Evolutionary conservation across 208 protist species (phyloP).

Genomic region (Herpetomonas samuelpessoai): DNA sequence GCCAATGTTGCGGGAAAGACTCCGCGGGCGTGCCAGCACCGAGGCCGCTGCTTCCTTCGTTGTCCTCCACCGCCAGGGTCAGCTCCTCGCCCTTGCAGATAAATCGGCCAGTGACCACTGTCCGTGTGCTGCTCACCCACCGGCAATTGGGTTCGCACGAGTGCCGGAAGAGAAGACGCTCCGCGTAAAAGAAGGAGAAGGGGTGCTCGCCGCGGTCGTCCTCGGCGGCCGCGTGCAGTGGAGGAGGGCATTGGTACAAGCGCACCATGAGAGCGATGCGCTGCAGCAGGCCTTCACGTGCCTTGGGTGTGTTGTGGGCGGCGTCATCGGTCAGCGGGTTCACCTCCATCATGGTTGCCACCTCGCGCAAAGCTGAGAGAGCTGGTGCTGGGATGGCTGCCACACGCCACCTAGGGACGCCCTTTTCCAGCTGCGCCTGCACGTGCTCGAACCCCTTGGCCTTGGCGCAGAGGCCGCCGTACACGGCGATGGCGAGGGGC

Average conservation of each 20-base stretch:
- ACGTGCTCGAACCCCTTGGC: slow-evolving; percentile 12
- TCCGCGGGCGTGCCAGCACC: background rate
- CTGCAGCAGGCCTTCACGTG: background rate
- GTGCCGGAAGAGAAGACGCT: slow-evolving; percentile 38
- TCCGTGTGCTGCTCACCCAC: slow-evolving; percentile 28
- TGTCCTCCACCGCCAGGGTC: slow-evolving; percentile 20
- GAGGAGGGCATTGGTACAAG: slow-evolving; percentile 16
- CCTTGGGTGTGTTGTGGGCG: background rate
- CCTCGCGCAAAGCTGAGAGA: background rate
- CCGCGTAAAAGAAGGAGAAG: slow-evolving; percentile 22
- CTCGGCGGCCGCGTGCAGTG: slow-evolving; percentile 15
- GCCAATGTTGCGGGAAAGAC: slow-evolving; percentile 45
- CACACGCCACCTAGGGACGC: background rate
- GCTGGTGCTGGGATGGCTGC: background rate
- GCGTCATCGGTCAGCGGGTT: background rate
- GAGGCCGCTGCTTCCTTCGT: slow-evolving; percentile 1
- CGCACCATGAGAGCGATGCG: background rate
- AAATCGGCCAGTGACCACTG: slow-evolving; percentile 36
- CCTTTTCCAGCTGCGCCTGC: background rate
- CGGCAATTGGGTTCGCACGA: slow-evolving; percentile 55
- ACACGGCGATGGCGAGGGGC: slow-evolving; percentile 20
- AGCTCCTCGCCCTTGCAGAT: slow-evolving; percentile 59
- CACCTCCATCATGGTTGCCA: background rate
- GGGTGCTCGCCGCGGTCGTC: slow-evolving; percentile 11
- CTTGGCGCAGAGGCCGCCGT: slow-evolving; percentile 9